Evolutionary conservation across 371 early-diverging fungal species (phyloP).

Genomic region (Batkoa obscura): DNA sequence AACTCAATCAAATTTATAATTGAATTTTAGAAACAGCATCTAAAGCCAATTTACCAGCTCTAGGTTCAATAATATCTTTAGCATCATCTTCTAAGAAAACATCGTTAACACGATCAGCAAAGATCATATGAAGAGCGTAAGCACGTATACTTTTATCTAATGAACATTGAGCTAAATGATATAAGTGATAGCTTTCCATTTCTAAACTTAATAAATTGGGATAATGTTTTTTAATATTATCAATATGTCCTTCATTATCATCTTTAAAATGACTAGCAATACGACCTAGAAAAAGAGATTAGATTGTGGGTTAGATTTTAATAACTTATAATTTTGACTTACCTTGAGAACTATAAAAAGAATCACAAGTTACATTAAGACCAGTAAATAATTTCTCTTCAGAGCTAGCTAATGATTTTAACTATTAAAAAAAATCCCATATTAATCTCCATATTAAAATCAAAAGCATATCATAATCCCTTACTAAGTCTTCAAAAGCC

Average conservation of each 20-base stretch:
- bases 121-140: constrained; percentile 69
- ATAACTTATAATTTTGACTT: not conserved
- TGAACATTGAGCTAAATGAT: constrained; percentile 48
- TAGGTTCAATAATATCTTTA: constrained; percentile 31
- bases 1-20: too few species aligned
- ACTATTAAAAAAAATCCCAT: constrained; percentile 10
- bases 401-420: constrained; percentile 12
- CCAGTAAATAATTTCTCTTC: constrained; percentile 44
- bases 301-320: too few species aligned
- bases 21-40: constrained; percentile 29
- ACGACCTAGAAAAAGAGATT: constrained; percentile 18
- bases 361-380: constrained; percentile 66
- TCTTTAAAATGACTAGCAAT: constrained; percentile 58
- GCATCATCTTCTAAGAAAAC: constrained; percentile 47
- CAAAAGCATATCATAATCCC: not conserved
- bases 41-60: constrained; percentile 48
- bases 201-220: constrained; percentile 55
- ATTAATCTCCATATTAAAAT: not conserved
- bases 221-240: constrained; percentile 15
- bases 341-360: constrained; percentile 81
- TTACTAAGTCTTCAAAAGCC: constrained; percentile 24
- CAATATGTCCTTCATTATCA: constrained; percentile 43
- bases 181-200: constrained; percentile 81
- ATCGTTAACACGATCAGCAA: constrained; percentile 56
- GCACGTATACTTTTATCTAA: constrained; percentile 35